A percentile compares a stretch with the other conserved stretches of the same genome.
Conservation (phyloP, 2,329 filamentous ascomycete species). For the Fusarium pininemorale region DNA sequence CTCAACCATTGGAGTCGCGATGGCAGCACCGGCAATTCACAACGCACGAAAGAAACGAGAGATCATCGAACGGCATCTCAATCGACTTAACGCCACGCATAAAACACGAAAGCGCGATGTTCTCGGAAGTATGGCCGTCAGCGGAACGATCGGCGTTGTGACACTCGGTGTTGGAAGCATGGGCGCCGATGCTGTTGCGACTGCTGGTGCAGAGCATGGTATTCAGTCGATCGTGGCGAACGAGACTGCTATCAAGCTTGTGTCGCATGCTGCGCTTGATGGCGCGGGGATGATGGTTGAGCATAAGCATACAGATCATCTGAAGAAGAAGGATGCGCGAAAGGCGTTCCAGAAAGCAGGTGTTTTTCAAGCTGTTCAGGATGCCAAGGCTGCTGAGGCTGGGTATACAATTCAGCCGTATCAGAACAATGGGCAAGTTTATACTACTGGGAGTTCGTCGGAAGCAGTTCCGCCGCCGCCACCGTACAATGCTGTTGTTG, state of each 20-base stretch:
- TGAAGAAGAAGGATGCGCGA: conserved; percentile 47
- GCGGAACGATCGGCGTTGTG: conserved; percentile 48
- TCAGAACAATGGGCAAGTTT: conserved; percentile 2
- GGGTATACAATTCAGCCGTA: conserved; percentile 31
- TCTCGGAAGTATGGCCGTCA: conserved; percentile 50
- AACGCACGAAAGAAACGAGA: conserved; percentile 55
- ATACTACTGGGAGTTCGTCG: neutral
- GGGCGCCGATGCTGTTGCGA: conserved; percentile 49
- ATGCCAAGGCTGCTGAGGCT: conserved; percentile 43
- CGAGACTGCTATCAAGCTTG: conserved; percentile 48
- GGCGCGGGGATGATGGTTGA: conserved; percentile 49
- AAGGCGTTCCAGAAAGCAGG: conserved; percentile 47
- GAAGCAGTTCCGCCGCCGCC: conserved; percentile 19
- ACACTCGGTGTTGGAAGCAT: conserved; percentile 49
- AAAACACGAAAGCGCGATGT: conserved; percentile 54
- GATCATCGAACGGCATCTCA: conserved; percentile 52
- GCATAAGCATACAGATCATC: conserved; percentile 47
- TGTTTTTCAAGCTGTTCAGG: conserved; percentile 44
- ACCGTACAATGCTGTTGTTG: conserved; percentile 9
- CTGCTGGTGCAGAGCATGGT: conserved; percentile 48
- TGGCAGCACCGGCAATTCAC: conserved; percentile 52
- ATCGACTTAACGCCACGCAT: conserved; percentile 46
- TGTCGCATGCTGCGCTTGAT: conserved; percentile 50
- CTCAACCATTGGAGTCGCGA: conserved; percentile 50
- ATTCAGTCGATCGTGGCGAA: conserved; percentile 42